These are phyloP conservation scores for Elsinoe ampelina DNA, from an alignment of 2,329 filamentous ascomycete genomes.

Conservation along the genomic window DNA sequence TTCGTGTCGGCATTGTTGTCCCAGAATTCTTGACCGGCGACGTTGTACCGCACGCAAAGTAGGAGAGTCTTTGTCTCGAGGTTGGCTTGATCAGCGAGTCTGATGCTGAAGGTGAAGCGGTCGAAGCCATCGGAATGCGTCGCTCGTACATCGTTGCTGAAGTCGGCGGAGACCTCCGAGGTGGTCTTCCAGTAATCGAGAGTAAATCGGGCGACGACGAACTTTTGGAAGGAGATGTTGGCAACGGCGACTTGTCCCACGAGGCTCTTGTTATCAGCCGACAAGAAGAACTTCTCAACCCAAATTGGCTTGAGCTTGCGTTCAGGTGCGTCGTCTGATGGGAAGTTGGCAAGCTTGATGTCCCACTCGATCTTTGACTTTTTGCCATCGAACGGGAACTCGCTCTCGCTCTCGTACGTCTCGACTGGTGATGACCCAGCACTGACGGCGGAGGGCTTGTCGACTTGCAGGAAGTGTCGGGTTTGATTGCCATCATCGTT, in stretches of 20 bases:
- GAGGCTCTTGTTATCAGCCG: slow-evolving; percentile 75
- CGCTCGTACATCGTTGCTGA: slow-evolving; percentile 64
- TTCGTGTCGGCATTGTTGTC: slow-evolving; percentile 84
- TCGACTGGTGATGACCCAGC: slow-evolving; percentile 88
- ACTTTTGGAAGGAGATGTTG: slow-evolving; percentile 84
- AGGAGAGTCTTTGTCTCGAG: slow-evolving; percentile 87
- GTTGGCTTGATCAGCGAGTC: slow-evolving; percentile 81
- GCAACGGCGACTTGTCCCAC: slow-evolving; percentile 75
- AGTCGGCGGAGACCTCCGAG: slow-evolving; percentile 88
- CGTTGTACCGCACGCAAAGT: slow-evolving; percentile 80
- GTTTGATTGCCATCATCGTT: slow-evolving; percentile 95
- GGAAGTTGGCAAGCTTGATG: slow-evolving; percentile 76
- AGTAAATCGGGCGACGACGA: slow-evolving; percentile 85
- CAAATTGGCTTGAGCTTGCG: slow-evolving; percentile 61
- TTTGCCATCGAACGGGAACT: slow-evolving; percentile 71
- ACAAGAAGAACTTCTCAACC: slow-evolving; percentile 79
- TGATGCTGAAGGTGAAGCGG: slow-evolving; percentile 89
- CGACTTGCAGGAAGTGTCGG: slow-evolving; percentile 87
- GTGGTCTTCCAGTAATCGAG: slow-evolving; percentile 98
- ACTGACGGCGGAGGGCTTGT: slow-evolving; percentile 91
- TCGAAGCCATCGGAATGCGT: slow-evolving; percentile 60
- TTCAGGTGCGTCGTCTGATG: slow-evolving; percentile 49
- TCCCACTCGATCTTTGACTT: slow-evolving; percentile 69
- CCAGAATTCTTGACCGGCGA: slow-evolving; percentile 81
- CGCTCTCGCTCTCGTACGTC: slow-evolving; percentile 72